Conservation (phyloP, 2,329 filamentous ascomycete genomes). For the Tolypocladium guangdongense region DNA sequence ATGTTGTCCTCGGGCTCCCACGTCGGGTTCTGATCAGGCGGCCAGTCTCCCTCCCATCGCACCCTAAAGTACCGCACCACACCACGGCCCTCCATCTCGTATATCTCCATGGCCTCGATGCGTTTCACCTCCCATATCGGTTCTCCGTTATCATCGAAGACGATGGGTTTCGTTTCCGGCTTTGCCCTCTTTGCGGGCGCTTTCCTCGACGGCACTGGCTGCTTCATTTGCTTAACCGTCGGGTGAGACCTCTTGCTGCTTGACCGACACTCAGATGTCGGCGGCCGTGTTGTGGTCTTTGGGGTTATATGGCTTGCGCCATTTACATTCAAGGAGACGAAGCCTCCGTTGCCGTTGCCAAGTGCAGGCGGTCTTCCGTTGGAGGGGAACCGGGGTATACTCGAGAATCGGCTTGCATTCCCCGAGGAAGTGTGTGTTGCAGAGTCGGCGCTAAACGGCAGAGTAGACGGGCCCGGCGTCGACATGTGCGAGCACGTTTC, state of each 20-base stretch:
- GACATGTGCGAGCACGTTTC: not conserved
- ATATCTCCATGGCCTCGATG: constrained; percentile 29
- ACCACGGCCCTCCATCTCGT: constrained; percentile 23
- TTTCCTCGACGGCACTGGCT: not conserved
- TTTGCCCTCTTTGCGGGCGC: not conserved
- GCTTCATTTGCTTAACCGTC: not conserved
- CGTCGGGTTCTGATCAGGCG: constrained; percentile 41
- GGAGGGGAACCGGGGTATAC: not conserved
- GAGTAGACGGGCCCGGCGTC: not conserved
- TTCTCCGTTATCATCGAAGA: constrained; percentile 8
- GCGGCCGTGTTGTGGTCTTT: not conserved
- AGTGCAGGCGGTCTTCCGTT: not conserved
- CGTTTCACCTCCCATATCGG: constrained; percentile 31
- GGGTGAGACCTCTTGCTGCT: not conserved
- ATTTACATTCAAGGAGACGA: not conserved
- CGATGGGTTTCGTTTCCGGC: not conserved
- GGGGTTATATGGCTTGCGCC: not conserved
- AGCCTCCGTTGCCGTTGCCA: not conserved
- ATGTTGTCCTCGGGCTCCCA: constrained; percentile 48
- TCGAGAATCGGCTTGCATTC: not conserved
- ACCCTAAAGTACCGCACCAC: constrained; percentile 37
- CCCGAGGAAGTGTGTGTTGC: not conserved
- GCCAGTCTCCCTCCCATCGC: constrained; percentile 47
- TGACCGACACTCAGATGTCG: not conserved
- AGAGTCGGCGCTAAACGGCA: not conserved